Conservation (phyloP, 1,139 yeast species). For the Lizanozyma gosingica region DNA sequence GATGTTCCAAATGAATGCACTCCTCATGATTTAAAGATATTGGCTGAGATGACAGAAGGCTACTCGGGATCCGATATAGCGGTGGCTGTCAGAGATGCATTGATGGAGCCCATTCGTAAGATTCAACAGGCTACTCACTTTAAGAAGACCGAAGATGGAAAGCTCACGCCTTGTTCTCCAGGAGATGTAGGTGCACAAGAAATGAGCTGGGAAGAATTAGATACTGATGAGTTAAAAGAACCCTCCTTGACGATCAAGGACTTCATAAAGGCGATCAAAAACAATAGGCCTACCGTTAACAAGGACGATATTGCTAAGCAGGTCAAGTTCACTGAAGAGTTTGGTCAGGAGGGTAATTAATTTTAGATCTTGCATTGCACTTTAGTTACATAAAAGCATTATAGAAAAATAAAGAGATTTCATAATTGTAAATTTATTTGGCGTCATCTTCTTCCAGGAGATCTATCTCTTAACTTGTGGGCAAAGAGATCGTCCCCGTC, state of each 20-base stretch:
- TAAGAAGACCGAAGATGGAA: constrained; percentile 41
- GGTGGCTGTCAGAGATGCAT: constrained; percentile 92
- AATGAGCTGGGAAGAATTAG: constrained; percentile 90
- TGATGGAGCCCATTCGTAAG: constrained; percentile 95
- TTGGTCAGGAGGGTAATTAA: constrained; percentile 92
- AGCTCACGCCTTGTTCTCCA: constrained; percentile 90
- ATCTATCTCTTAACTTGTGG: constrained; percentile 12
- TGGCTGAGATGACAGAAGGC: constrained; percentile 94
- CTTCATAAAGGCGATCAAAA: constrained; percentile 84
- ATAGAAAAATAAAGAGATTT: not conserved
- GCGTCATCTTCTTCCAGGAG: constrained; percentile 9
- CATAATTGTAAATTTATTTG: not conserved
- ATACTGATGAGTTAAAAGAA: constrained; percentile 79
- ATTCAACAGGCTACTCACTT: constrained; percentile 97
- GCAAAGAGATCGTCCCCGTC: constrained; percentile 3
- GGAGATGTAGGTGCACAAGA: constrained; percentile 84
- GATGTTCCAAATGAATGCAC: constrained; percentile 76
- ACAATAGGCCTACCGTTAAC: constrained; percentile 92
- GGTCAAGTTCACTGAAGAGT: constrained; percentile 82
- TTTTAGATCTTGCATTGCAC: not conserved
- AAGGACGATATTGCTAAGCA: constrained; percentile 74
- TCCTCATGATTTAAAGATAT: constrained; percentile 60
- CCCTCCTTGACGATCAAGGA: constrained; percentile 88
- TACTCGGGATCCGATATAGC: constrained; percentile 97
- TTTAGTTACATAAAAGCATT: not conserved